A percentile compares a stretch with the other conserved stretches of the same genome.
Conservation (phyloP, 1,284 basidiomycete genomes). For the Ceratobasidium sp. region DNA sequence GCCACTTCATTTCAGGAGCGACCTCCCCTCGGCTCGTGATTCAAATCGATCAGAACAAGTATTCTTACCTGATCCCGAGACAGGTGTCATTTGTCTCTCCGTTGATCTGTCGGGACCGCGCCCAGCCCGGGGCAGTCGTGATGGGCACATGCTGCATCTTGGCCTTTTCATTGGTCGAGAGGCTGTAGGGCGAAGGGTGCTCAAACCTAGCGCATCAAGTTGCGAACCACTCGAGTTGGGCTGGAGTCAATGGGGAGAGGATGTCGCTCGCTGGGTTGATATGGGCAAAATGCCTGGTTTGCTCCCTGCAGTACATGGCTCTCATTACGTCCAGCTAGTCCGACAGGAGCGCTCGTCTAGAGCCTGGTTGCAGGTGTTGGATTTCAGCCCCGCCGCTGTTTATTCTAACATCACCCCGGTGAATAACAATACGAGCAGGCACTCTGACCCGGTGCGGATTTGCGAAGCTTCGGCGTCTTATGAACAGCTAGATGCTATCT, state of each 20-base stretch:
- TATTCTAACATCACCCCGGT: neutral
- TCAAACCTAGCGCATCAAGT: neutral
- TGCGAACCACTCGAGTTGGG: conserved; percentile 4
- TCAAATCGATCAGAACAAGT: conserved; percentile 16
- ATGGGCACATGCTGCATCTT: conserved; percentile 15
- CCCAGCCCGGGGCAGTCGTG: neutral
- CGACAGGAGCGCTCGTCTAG: conserved; percentile 6
- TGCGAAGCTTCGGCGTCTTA: conserved; percentile 19
- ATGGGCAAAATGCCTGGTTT: conserved; percentile 26
- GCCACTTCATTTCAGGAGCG: conserved; percentile 33
- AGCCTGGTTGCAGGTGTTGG: conserved; percentile 32
- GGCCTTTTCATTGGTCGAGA: conserved; percentile 32
- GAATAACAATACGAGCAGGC: neutral
- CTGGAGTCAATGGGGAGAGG: conserved; percentile 36
- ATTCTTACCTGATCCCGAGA: conserved; percentile 17
- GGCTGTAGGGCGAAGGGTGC: neutral
- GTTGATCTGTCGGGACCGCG: conserved; percentile 23
- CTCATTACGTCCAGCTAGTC: conserved; percentile 22
- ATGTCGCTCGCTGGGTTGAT: conserved; percentile 30
- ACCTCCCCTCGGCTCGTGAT: conserved; percentile 28
- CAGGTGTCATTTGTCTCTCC: conserved; percentile 31
- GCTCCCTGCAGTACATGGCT: conserved; percentile 27
- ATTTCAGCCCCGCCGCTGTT: conserved; percentile 16
- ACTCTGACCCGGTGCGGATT: conserved; percentile 1
- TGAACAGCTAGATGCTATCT: neutral